Percentiles rank a stretch among this genome's conserved stretches.
Evolutionary conservation across 1,139 yeast genomes (phyloP).

Genomic region (Blastobotrys buckinghamii): DNA sequence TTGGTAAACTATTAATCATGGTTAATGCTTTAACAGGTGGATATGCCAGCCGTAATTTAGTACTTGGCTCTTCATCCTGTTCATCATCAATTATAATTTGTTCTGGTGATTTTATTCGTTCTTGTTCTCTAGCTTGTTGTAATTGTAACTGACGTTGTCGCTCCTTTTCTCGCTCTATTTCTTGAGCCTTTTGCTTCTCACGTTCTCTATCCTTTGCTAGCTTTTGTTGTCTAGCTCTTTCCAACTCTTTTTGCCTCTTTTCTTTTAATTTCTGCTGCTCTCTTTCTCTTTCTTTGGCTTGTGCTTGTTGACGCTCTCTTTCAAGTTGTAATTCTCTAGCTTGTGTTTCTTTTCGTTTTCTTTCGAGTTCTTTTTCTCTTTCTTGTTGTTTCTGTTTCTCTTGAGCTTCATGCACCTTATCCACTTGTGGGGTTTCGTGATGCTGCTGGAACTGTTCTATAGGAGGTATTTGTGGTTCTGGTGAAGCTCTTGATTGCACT

Average conservation of each 20-base stretch:
- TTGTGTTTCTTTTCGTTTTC: background rate
- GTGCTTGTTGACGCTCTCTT: background rate
- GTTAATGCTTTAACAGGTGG: constrained; percentile 37
- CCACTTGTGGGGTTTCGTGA: no score
- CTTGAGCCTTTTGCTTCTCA: no score
- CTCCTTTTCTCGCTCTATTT: background rate
- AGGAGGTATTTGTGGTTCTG: background rate
- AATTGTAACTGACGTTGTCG: background rate
- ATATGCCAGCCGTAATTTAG: constrained; percentile 3
- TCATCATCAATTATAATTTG: no score
- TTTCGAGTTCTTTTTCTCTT: background rate
- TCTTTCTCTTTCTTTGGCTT: no score
- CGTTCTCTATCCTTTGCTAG: background rate
- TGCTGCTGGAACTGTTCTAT: no score
- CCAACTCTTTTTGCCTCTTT: background rate
- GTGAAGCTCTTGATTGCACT: background rate
- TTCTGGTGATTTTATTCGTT: background rate
- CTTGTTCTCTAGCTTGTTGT: background rate
- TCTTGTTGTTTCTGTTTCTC: background rate
- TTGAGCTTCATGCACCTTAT: background rate
- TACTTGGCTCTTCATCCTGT: no score
- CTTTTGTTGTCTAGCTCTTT: background rate
- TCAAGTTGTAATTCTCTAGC: background rate
- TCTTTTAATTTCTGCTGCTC: background rate
- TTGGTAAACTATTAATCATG: constrained; percentile 59